These are phyloP conservation scores for Puccinia sorghi DNA, from an alignment of 1,284 basidiomycete species.

Conservation along the genomic window DNA sequence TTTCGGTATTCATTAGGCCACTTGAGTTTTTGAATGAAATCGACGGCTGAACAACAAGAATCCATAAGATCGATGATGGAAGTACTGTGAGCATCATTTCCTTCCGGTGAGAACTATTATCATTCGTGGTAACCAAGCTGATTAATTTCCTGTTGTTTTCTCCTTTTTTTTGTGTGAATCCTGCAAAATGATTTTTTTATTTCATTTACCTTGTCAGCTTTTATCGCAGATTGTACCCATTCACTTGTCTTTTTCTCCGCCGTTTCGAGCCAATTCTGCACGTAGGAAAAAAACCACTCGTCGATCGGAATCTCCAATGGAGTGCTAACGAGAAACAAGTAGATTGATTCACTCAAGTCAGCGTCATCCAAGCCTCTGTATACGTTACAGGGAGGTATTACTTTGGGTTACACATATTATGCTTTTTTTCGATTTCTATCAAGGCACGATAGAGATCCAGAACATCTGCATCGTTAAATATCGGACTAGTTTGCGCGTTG, in stretches of 20 bases:
- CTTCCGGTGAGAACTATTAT: constrained; percentile 77
- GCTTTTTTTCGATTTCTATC: constrained; percentile 46
- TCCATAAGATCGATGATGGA: constrained; percentile 96
- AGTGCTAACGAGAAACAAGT: constrained; percentile 38
- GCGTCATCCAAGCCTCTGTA: background rate
- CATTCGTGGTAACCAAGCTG: background rate
- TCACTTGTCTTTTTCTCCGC: constrained; percentile 86
- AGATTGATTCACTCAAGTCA: background rate
- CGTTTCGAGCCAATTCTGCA: constrained; percentile 83
- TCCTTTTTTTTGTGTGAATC: background rate
- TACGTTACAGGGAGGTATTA: background rate
- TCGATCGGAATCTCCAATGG: constrained; percentile 54
- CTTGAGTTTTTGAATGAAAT: constrained; percentile 81
- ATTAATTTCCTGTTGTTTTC: background rate
- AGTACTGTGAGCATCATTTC: constrained; percentile 81
- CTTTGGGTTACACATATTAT: constrained; percentile 50
- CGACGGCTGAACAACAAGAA: constrained; percentile 84
- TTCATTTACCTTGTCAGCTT: constrained; percentile 72
- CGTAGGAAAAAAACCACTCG: constrained; percentile 81
- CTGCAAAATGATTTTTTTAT: background rate
- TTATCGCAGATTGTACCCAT: constrained; percentile 92
- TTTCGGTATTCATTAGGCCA: constrained; percentile 90
- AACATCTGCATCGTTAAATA: constrained; percentile 37
- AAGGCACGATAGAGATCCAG: constrained; percentile 38
- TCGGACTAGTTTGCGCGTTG: background rate